These are phyloP conservation scores for Kandelia obovata DNA, from an alignment of 345 rosid species.

Conservation along the genomic window DNA sequence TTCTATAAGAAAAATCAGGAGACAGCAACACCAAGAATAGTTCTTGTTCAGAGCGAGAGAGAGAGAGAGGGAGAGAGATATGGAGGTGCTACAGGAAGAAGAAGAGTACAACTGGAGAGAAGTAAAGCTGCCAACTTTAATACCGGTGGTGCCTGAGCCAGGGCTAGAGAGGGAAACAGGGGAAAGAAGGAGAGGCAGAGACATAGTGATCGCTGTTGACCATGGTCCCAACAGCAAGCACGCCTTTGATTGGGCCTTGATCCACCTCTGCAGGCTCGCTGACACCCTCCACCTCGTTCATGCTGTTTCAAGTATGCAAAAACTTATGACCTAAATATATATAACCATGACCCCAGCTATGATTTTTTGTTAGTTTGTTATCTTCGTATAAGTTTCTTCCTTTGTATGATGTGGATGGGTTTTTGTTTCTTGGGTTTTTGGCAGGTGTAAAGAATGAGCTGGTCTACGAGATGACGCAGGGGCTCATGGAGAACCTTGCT, in stretches of 20 bases:
- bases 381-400: not conserved
- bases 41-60: not conserved
- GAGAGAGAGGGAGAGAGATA: not conserved
- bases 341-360: not conserved
- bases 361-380: not conserved
- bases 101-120: conserved; percentile 69
- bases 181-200: conserved; percentile 68
- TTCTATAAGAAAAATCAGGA: too few relatives aligned
- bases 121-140: conserved; percentile 54
- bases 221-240: conserved; percentile 67
- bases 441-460: conserved; percentile 53
- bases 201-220: conserved; percentile 51
- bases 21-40: too few relatives aligned
- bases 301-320: conserved; percentile 59
- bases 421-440: conserved; percentile 4
- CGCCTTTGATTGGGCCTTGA: conserved; percentile 69
- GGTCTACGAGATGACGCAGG: conserved; percentile 58
- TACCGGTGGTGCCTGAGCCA: conserved; percentile 48
- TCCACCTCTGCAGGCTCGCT: conserved; percentile 74
- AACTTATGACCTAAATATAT: not conserved
- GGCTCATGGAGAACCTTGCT: conserved; percentile 72
- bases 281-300: conserved; percentile 85
- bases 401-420: not conserved
- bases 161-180: conserved; percentile 71
- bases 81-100: conserved; percentile 57